Base-by-base conservation (phyloP, 2,329 filamentous ascomycete genomes). In the Paracorniculantispora psalliotae region DNA sequence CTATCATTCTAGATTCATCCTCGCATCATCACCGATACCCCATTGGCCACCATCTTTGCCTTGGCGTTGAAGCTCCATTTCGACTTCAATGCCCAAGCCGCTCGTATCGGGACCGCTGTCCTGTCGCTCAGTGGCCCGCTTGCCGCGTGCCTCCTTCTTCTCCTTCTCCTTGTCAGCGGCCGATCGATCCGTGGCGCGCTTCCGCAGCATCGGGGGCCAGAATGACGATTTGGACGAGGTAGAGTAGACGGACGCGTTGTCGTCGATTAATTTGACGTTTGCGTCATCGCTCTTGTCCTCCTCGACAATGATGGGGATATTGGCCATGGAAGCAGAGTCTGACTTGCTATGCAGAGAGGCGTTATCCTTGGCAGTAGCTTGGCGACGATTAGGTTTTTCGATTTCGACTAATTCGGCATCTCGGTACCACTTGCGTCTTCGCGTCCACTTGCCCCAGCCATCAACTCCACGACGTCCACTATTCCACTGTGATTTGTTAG, bases 341-440 rank as follows among this genome's bases (percentile, higher is more conserved):
- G 64, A 64, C 21, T 64, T 65, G 44, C 63, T 55, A 19, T 51
- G 48, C 2, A 67, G 63, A 1, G 71, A 66, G 2, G 73, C 62
- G 70, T 74, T 76, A 61, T 70, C 74, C 63, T 77, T 73, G 59
- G 69, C 67, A 19, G 67, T 61, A 2, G 74, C 71, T 59, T 67
- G 73, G 63, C 75, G 75, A 50, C 66, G 49, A 4, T 70, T 61
- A 2, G 62, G 37, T 67, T 70, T 70, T 21, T 77, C 74, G 10
- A 88, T 76, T 69, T 99, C 94, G 35, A 97, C 91, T 3, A 99
- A 83, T 75, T 99, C 94, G 10, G 94, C 94, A 69, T 97, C 94
- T 41, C 94, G 89, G 69, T 91, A 94, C 94, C 94, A 99, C 75
- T 97, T 97, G 62, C 94, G 80, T 23, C 94, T 85, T 15, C 94